A percentile compares a stretch with the other conserved stretches of the same genome.
Conservation (phyloP, 306 rosid species). For the Ormosia semicastrata region DNA sequence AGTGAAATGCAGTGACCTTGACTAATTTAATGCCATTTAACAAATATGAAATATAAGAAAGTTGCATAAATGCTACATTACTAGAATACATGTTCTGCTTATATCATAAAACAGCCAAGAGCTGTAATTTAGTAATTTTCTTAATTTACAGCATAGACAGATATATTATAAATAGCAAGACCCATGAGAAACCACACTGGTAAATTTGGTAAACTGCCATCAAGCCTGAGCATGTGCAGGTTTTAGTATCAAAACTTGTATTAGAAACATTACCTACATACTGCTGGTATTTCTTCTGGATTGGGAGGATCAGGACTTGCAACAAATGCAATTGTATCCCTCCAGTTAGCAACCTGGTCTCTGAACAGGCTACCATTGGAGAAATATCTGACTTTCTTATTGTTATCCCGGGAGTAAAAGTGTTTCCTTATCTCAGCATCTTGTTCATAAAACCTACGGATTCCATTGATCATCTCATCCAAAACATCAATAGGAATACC, state of each 20-base stretch:
- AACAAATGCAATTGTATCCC: neutral
- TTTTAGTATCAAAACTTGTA: neutral
- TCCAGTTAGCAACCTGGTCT: neutral
- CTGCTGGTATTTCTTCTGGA: neutral
- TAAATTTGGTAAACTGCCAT: neutral
- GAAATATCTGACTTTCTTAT: constrained; percentile 16
- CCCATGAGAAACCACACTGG: neutral
- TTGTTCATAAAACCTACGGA: neutral
- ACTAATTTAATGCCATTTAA: neutral
- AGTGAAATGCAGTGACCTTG: neutral
- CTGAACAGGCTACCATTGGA: neutral
- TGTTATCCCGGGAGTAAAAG: constrained; percentile 13
- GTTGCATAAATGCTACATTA: neutral
- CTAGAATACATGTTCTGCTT: neutral
- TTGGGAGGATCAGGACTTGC: neutral
- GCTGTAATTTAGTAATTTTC: too few relatives aligned
- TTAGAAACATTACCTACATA: neutral
- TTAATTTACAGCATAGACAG: too few relatives aligned
- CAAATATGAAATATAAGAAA: neutral
- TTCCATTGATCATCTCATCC: neutral
- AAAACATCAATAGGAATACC: neutral
- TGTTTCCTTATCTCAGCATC: neutral
- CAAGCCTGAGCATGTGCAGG: neutral
- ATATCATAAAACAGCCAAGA: too few relatives aligned
- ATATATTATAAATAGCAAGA: neutral